Evolutionary conservation across 768 basidiomycete species (phyloP), one percentile per base, ranked within the genome.

Genomic region (Atractiella rhizophila): DNA sequence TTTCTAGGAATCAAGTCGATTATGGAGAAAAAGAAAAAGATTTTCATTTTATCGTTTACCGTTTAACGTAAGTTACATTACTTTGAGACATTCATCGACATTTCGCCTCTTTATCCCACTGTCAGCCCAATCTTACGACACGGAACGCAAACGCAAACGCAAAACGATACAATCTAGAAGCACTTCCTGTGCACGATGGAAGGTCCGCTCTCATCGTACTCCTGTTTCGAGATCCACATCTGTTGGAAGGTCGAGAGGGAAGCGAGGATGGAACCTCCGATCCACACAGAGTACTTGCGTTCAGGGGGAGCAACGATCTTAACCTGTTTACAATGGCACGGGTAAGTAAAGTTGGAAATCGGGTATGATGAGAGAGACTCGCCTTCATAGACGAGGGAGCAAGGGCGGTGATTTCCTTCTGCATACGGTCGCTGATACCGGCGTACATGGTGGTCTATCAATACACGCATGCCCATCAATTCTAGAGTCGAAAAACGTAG

Each of bases 221-320:
- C 82, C 55, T 81, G 77, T 62, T 47, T 43, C 28, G 45, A 45
- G 40, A 76, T 76, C 82, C 85, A 91, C 63, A 86, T 64, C 59
- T 83, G 85, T 66, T 88, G 83, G 83, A 88, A 88, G 52, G 83
- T 86, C 56, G 71, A 76, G 37, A 91, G 69, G 25, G 80, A 83
- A 33, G 82, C 83, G 44, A 63, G 55, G 52, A 62, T 61, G 49
- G 59, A 62, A 51, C 60, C 62, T 58, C 62, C 61, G 49, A 49
- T 50, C 44, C 85, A 91, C 62, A 86, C 83, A 40, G 79, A 82
- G 69, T 83, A 83, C 60, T 81, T 88, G 53, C 82, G 67, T 66
- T 88, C 82, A 40, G 82, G 81, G 37, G 83, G 82, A 45, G 82
- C 78, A 44, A 81, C 76, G 42, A 85, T 81, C 71, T 81, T 83